phyloP scores from a whole-genome alignment of 257 asterid species.

The Przewalskia tangutica region DNA sequence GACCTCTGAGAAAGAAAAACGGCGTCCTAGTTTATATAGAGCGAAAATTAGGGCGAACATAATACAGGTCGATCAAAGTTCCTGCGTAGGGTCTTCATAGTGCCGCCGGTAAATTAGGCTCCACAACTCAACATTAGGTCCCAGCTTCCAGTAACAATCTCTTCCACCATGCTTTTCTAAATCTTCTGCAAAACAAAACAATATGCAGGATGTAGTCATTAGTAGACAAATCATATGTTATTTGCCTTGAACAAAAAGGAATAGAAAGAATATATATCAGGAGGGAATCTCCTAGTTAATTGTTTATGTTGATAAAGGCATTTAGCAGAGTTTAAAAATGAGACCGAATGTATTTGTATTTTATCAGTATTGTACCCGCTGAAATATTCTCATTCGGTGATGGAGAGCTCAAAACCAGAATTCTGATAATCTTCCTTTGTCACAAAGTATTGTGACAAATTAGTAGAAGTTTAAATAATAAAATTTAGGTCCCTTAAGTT shows the following conservation, averaged over 20 bases:
- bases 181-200: neutral
- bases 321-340: neutral
- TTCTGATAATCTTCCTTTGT: neutral
- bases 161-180: neutral
- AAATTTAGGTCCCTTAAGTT: too few relatives aligned
- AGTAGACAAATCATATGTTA: neutral
- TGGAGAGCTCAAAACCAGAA: neutral
- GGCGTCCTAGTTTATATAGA: too few relatives aligned
- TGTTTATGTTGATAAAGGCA: neutral
- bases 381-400: neutral
- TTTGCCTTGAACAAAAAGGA: neutral
- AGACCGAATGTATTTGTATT: neutral
- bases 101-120: too few relatives aligned
- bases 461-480: too few relatives aligned
- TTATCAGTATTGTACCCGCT: neutral
- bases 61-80: too few relatives aligned
- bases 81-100: too few relatives aligned
- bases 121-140: too few relatives aligned
- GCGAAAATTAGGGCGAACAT: too few relatives aligned
- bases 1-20: too few relatives aligned
- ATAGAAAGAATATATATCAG: neutral
- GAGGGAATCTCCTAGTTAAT: neutral
- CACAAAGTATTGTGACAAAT: too few relatives aligned
- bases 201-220: neutral
- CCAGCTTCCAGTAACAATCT: neutral